Conservation (phyloP, 305 asterid genomes). For the Plantago rigida region DNA sequence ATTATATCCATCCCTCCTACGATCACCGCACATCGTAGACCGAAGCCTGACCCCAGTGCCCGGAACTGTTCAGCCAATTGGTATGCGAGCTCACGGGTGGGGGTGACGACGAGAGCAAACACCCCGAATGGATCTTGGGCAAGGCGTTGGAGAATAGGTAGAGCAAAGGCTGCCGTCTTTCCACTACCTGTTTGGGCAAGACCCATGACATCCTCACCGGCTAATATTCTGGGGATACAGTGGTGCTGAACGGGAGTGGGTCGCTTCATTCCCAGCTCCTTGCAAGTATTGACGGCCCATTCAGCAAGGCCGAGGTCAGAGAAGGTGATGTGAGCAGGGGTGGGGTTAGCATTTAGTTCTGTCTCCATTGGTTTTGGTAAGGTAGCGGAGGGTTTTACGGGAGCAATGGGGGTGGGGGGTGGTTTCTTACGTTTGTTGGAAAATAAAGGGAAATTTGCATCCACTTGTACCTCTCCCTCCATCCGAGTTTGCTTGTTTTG, state of each 20-base stretch:
- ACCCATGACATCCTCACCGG: constrained; percentile 82
- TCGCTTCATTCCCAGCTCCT: constrained; percentile 72
- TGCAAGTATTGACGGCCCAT: constrained; percentile 76
- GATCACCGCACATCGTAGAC: constrained; percentile 59
- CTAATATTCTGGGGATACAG: constrained; percentile 74
- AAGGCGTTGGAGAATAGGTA: constrained; percentile 68
- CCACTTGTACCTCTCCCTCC: constrained; percentile 37
- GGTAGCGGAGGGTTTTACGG: constrained; percentile 6
- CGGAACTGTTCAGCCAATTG: constrained; percentile 90
- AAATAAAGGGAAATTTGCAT: constrained; percentile 51
- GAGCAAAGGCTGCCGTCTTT: constrained; percentile 86
- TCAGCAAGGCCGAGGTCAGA: constrained; percentile 68
- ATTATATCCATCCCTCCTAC: constrained; percentile 89
- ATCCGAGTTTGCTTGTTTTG: constrained; percentile 17
- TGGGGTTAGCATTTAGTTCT: constrained; percentile 49
- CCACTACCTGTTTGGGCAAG: constrained; percentile 91
- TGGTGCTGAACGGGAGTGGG: constrained; percentile 87
- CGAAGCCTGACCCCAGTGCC: constrained; percentile 72
- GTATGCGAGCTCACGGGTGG: constrained; percentile 79
- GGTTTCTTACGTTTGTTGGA: constrained; percentile 30
- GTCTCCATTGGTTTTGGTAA: constrained; percentile 33
- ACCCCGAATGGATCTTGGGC: constrained; percentile 81
- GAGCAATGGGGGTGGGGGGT: constrained; percentile 3
- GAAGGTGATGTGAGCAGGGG: constrained; percentile 49
- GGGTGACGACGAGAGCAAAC: constrained; percentile 76